A percentile compares a stretch with the other conserved stretches of the same genome.
These are phyloP conservation scores for Aspergillus sp. DNA, from an alignment of 2,329 filamentous ascomycete genomes.

Conservation along the genomic window DNA sequence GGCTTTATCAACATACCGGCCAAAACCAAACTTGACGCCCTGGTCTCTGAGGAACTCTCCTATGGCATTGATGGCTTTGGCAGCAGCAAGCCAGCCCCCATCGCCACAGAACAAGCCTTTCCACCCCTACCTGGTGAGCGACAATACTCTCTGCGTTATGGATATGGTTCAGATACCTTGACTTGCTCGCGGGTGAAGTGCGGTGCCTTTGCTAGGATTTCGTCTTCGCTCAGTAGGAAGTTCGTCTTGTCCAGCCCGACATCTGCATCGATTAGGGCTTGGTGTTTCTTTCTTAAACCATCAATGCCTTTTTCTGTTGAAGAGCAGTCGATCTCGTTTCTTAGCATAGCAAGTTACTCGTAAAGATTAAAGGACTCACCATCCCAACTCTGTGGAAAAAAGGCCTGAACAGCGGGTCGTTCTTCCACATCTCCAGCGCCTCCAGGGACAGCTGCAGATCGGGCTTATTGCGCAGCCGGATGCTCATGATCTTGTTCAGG, in stretches of 20 bases:
- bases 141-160: too few species aligned
- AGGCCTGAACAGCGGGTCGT: slow-evolving; percentile 46
- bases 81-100: slow-evolving; percentile 7
- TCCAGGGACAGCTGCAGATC: slow-evolving; percentile 24
- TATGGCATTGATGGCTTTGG: slow-evolving; percentile 6
- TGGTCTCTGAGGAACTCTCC: neutral
- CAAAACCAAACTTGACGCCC: slow-evolving; percentile 4
- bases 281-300: slow-evolving; percentile 25
- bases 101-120: slow-evolving; percentile 7
- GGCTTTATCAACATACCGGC: neutral
- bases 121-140: slow-evolving; percentile 4
- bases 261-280: slow-evolving; percentile 33
- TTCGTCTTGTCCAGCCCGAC: slow-evolving; percentile 18
- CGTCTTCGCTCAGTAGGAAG: neutral
- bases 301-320: slow-evolving; percentile 27
- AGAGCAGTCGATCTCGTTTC: slow-evolving; percentile 32
- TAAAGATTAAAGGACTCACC: slow-evolving; percentile 24
- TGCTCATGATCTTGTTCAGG: slow-evolving; percentile 46
- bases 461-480: slow-evolving; percentile 34
- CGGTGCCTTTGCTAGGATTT: neutral
- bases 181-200: slow-evolving; percentile 4
- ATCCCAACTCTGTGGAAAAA: slow-evolving; percentile 49
- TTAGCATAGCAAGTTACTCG: neutral
- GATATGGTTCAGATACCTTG: neutral
- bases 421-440: slow-evolving; percentile 42